Conservation (phyloP, 805 yeast genomes). For the Kregervanrija pseudodelftensis region DNA sequence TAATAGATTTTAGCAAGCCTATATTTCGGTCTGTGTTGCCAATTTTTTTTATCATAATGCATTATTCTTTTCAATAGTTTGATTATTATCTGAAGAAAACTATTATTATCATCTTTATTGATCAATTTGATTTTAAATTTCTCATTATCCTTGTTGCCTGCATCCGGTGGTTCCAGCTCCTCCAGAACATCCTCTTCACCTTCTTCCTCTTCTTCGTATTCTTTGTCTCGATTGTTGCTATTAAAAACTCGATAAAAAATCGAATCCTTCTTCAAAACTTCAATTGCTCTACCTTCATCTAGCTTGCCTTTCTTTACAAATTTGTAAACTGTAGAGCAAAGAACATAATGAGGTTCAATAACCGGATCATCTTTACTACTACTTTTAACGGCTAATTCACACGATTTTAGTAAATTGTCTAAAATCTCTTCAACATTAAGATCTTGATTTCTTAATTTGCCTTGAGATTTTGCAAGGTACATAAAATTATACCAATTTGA, state of each 20-base stretch:
- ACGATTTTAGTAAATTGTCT: slow-evolving; percentile 36
- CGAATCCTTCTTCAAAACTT: slow-evolving; percentile 32
- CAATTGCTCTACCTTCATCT: slow-evolving; percentile 30
- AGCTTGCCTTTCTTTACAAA: slow-evolving; percentile 35
- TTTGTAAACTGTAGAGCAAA: slow-evolving; percentile 55
- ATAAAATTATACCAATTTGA: slow-evolving; percentile 58
- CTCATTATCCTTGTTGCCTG: no score
- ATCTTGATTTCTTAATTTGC: slow-evolving; percentile 34
- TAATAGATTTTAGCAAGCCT: slow-evolving; percentile 57
- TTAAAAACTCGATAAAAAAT: slow-evolving; percentile 13
- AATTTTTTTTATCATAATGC: slow-evolving; percentile 65
- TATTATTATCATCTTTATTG: background rate
- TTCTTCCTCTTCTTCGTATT: no score
- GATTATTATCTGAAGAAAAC: slow-evolving; percentile 36
- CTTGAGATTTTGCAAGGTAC: slow-evolving; percentile 50
- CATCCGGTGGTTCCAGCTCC: no score
- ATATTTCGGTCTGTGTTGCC: slow-evolving; percentile 86
- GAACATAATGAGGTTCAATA: slow-evolving; percentile 72
- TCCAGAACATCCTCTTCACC: no score
- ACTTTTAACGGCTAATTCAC: slow-evolving; percentile 32
- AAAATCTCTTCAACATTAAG: slow-evolving; percentile 26
- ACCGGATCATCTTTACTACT: slow-evolving; percentile 44
- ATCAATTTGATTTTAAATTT: no score
- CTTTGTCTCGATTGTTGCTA: background rate
- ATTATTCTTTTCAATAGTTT: slow-evolving; percentile 40